These are phyloP conservation scores for Withania somnifera DNA, from an alignment of 305 asterid genomes.

Conservation along the genomic window DNA sequence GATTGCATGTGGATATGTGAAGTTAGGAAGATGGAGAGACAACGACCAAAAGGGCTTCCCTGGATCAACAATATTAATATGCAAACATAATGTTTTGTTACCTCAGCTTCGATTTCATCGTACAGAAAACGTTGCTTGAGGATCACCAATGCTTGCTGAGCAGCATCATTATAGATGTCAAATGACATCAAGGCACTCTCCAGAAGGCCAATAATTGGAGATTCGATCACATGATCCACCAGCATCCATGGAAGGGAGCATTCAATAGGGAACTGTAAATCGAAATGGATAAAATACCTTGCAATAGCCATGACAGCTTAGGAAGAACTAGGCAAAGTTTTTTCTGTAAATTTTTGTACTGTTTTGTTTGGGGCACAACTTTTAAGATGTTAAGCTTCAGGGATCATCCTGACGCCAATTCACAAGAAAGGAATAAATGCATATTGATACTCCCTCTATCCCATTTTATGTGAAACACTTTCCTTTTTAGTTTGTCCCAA, in stretches of 20 bases:
- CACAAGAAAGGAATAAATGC: background rate
- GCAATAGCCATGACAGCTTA: background rate
- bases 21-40: background rate
- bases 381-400: background rate
- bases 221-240: slow-evolving; percentile 86
- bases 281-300: background rate
- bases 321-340: background rate
- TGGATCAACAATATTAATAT: background rate
- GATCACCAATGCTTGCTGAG: slow-evolving; percentile 85
- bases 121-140: slow-evolving; percentile 97
- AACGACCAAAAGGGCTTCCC: background rate
- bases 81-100: slow-evolving; percentile 18
- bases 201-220: slow-evolving; percentile 72
- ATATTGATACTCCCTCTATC: too few relatives aligned
- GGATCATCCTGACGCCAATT: background rate
- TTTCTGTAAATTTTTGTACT: background rate
- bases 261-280: slow-evolving; percentile 90
- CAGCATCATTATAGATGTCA: slow-evolving; percentile 96
- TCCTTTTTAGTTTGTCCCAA: too few relatives aligned
- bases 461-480: too few relatives aligned
- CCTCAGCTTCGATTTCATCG: slow-evolving; percentile 99
- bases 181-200: slow-evolving; percentile 90
- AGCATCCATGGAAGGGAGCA: slow-evolving; percentile 99
- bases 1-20: background rate
- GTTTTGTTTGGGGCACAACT: background rate